Base-by-base conservation (phyloP, 768 basidiomycete species). In the Suillus bovinus region DNA sequence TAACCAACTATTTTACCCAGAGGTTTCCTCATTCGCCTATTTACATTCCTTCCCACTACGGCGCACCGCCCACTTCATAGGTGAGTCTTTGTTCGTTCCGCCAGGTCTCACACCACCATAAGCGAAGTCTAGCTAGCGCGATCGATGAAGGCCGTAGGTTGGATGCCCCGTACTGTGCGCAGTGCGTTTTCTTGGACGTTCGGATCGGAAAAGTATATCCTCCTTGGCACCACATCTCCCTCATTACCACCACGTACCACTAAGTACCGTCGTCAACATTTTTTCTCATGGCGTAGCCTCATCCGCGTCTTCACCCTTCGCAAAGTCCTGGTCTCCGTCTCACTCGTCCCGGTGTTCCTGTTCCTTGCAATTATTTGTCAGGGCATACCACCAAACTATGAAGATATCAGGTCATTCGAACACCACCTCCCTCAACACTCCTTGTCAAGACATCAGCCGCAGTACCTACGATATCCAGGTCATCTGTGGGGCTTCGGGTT, bases 401-500 rank as follows among this genome's bases (percentile, higher is more conserved):
- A 70, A 29, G 75, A 79, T 59, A 70, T 80, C 7, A 71, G 79
- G 0, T 34, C 46, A 0, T 79, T 72, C 36, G 78, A 81, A 61
- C 65, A 69, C 8, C 64, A 62, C 7, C 73, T 81, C 0, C 78
- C 81, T 0, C 80, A 82, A 36, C 79, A 82, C 61, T 66, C 76
- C 46, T 46, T 71, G 13, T 68, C 64, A 0, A 47, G n/a, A 0
- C 65, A 27, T 61, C 69, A 66, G 20, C 47, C 56, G 10, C 70
- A 70, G 52, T 87, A 81, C 63, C 64, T 87, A 34, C 68, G 79
- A 31, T 87, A 86, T 64, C 81, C 84, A 1, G 79, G 79, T 22
- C 84, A 86, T 63, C 59, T 86, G 6, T 86, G 84, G 84, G 85
- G 84, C 0, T 83, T 82, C 59, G 86, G 86, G 1, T 76, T 86